Percentiles rank a stretch among this genome's conserved stretches.
These are phyloP conservation scores for Przewalskia tangutica DNA, from an alignment of 257 asterid species.

Conservation along the genomic window DNA sequence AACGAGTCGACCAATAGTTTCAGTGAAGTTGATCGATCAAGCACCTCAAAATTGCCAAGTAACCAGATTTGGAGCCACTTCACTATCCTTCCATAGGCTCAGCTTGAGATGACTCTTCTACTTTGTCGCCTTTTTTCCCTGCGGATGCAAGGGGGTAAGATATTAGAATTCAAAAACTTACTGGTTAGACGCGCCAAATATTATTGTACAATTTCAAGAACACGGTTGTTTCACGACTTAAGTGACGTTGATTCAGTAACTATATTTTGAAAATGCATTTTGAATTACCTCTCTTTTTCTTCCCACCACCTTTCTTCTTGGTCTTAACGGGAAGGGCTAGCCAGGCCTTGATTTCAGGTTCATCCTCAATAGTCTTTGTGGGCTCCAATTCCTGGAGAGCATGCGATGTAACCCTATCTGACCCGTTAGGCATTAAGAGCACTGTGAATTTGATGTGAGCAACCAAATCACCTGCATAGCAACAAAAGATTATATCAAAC, in stretches of 20 bases:
- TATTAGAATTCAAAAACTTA: neutral
- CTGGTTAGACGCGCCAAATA: neutral
- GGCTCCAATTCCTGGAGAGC: slow-evolving; percentile 79
- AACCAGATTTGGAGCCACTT: slow-evolving; percentile 15
- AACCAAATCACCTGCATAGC: slow-evolving; percentile 68
- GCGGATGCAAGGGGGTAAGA: slow-evolving; percentile 3
- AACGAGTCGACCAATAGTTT: neutral
- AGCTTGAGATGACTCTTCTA: slow-evolving; percentile 33
- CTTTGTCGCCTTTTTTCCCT: slow-evolving; percentile 64
- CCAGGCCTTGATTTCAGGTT: slow-evolving; percentile 88
- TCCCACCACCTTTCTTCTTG: slow-evolving; percentile 93
- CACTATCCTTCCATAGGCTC: slow-evolving; percentile 35
- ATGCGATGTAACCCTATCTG: slow-evolving; percentile 75
- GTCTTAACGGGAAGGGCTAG: slow-evolving; percentile 54
- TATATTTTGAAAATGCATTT: neutral
- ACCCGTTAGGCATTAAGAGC: slow-evolving; percentile 87
- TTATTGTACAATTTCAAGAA: neutral
- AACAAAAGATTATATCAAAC: neutral
- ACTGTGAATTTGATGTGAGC: slow-evolving; percentile 92
- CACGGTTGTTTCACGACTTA: neutral
- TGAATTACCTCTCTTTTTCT: slow-evolving; percentile 78
- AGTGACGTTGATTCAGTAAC: neutral
- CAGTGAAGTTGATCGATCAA: slow-evolving; percentile 4
- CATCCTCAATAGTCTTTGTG: slow-evolving; percentile 50
- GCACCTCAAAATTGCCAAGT: neutral